Base-by-base conservation (phyloP, 495 filamentous ascomycete genomes). In the Choiromyces venosus region DNA sequence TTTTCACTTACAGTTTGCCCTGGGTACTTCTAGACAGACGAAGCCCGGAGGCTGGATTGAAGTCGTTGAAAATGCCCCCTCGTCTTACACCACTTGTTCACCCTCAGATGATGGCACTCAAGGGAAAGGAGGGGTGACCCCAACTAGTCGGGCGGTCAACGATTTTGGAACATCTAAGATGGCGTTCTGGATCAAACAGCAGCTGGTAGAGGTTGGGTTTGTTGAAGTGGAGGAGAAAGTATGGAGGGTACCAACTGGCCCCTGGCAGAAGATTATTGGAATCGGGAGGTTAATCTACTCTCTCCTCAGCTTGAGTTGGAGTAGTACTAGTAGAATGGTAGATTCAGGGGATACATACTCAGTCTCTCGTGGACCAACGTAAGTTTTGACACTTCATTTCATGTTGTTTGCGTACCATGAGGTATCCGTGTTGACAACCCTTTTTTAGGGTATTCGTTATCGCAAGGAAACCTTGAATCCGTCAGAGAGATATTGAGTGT, bases 1-100 rank as follows among this genome's bases (percentile, higher is more conserved):
- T 40, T 44, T 39, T 40, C 66, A 44, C 37, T n/a, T 33, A 37
- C 66, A 19, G 9, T 40, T 37, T 6, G 10, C 6, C 7, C 37
- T 35, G 14, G 68, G 37, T 68, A 67, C 68, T 29, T 77, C 74
- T 68, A 79, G 78, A 46, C 79, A 80, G 68, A 80, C 79, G 21
- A 80, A 80, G 65, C 78, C 79, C 25, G 79, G 79, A 36, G 79
- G 79, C 19, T 80, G 79, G 79, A 80, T 80, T 33, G 79, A 80
- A 40, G 79, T 80, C 25, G 79, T 80, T 36, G 79, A 80, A 71
- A 80, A 73, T 73, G 56, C 71, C 46, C 77, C 77, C 71, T 71
- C 76, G 10, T 67, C 69, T 40, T 79, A 69, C 68, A 70, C 74
- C 74, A 67, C 70, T 67, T 77, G 66, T 37, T 66, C 61, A 73